phyloP scores from a whole-genome alignment of 345 rosid genomes.

The Bretschneidera sinensis region DNA sequence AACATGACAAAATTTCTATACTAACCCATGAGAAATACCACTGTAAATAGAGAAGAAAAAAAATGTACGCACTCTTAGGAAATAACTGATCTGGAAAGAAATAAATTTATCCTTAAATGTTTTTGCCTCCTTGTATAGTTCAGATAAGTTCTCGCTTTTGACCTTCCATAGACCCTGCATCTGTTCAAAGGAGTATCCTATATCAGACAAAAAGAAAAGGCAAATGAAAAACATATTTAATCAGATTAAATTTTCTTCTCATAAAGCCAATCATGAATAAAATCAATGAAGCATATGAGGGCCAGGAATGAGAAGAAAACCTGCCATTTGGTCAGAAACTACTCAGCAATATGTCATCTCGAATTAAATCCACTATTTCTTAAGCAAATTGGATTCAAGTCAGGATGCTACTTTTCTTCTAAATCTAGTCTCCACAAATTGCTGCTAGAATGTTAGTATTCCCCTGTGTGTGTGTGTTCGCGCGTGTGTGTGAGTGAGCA shows the following conservation, averaged over 20 bases:
- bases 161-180: conserved; percentile 74
- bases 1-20: too few species aligned
- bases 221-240: not conserved
- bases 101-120: conserved; percentile 41
- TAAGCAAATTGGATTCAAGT: not conserved
- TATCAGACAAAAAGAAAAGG: conserved; percentile 8
- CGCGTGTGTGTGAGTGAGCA: too few species aligned
- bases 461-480: not conserved
- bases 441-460: not conserved
- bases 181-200: conserved; percentile 32
- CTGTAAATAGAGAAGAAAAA: conserved; percentile 1
- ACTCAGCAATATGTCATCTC: not conserved
- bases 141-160: conserved; percentile 40
- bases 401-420: not conserved
- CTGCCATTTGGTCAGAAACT: not conserved
- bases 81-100: conserved; percentile 71
- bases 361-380: not conserved
- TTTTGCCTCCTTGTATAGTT: conserved; percentile 45
- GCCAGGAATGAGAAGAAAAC: not conserved
- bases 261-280: not conserved
- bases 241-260: not conserved
- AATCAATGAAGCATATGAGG: not conserved
- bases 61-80: conserved; percentile 53
- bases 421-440: not conserved
- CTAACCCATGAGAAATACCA: not conserved